These are phyloP conservation scores for Baeospora myosura DNA, from an alignment of 1,284 basidiomycete species.

Conservation along the genomic window DNA sequence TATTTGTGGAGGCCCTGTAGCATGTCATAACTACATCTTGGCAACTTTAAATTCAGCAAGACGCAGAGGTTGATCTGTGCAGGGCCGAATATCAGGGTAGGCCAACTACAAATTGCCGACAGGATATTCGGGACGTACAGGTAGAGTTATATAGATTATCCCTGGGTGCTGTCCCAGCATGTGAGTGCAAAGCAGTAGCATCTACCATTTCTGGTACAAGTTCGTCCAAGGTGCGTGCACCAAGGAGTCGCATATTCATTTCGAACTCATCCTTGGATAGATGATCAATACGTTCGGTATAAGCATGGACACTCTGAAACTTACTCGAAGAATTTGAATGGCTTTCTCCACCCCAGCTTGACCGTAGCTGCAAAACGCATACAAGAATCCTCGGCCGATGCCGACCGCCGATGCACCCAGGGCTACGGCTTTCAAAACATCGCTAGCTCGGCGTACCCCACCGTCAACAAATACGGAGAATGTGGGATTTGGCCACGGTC, in stretches of 20 bases:
- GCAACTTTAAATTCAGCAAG: too few relatives aligned
- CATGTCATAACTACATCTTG: too few relatives aligned
- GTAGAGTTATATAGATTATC: too few relatives aligned
- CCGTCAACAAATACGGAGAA: conserved; percentile 70
- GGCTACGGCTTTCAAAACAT: conserved; percentile 87
- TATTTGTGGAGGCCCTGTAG: too few relatives aligned
- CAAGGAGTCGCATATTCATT: conserved; percentile 73
- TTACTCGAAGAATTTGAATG: conserved; percentile 19
- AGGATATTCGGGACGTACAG: too few relatives aligned
- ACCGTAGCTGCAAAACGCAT: too few relatives aligned
- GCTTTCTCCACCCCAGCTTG: conserved; percentile 59
- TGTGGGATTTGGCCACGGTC: conserved; percentile 35
- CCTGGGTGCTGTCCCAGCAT: too few relatives aligned
- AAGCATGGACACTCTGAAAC: conserved; percentile 80
- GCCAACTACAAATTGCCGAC: too few relatives aligned
- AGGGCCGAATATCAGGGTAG: too few relatives aligned
- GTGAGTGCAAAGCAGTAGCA: too few relatives aligned
- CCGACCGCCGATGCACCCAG: conserved; percentile 88
- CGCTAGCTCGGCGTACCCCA: conserved; percentile 55
- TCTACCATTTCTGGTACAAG: conserved; percentile 75
- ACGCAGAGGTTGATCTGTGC: too few relatives aligned
- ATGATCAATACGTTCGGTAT: conserved; percentile 67
- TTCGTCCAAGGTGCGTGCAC: conserved; percentile 64
- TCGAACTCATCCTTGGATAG: conserved; percentile 80
- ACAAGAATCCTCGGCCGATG: conserved; percentile 85